A percentile compares a stretch with the other conserved stretches of the same genome.
These are phyloP conservation scores for Salix brachista DNA, from an alignment of 345 rosid genomes.

Conservation along the genomic window DNA sequence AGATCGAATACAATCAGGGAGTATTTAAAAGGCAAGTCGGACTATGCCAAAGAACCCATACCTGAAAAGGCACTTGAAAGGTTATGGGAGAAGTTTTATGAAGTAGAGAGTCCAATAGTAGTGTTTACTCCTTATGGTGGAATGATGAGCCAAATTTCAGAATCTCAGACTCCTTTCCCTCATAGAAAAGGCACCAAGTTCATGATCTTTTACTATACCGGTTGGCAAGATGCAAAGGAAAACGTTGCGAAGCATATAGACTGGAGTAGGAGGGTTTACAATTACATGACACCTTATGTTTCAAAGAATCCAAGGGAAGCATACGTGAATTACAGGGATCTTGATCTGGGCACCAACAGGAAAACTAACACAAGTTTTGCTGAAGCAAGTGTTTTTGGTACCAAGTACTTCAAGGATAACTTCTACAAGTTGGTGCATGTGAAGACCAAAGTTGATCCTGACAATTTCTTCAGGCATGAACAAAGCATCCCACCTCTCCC, in stretches of 20 bases:
- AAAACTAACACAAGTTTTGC: conserved; percentile 6
- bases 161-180: conserved; percentile 23
- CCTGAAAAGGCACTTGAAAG: conserved; percentile 16
- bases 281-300: too few relatives aligned
- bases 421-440: too few relatives aligned
- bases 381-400: too few relatives aligned
- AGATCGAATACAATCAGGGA: background rate
- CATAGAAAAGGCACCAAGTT: conserved; percentile 22
- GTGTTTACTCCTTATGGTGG: conserved; percentile 32
- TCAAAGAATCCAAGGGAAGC: conserved; percentile 22
- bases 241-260: too few relatives aligned
- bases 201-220: conserved; percentile 8
- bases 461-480: conserved; percentile 15
- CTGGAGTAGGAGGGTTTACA: too few relatives aligned
- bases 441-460: background rate
- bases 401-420: too few relatives aligned
- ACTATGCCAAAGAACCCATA: conserved; percentile 26
- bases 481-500: background rate
- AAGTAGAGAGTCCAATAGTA: conserved; percentile 47
- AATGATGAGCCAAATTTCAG: conserved; percentile 39
- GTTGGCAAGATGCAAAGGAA: too few relatives aligned
- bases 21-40: conserved; percentile 35
- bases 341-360: conserved; percentile 8
- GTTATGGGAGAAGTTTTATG: conserved; percentile 32
- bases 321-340: conserved; percentile 20